Base-by-base conservation (phyloP, 176 grass and related monocot species). In the Cenchrus purpureus region DNA sequence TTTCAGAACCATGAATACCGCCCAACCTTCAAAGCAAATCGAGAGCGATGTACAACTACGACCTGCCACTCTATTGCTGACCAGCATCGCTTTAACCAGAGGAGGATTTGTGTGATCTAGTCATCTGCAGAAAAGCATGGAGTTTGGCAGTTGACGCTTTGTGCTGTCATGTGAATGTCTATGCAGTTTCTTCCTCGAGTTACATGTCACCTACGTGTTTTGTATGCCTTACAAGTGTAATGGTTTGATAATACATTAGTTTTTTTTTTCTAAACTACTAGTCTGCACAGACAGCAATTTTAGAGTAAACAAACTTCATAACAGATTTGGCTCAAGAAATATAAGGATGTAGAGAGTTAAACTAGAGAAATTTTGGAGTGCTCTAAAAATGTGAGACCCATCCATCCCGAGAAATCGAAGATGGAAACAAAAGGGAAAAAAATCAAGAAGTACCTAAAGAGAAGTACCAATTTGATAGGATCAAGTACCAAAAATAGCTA, bases 11-110 rank as follows among this genome's bases (percentile, higher is more conserved):
- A 82, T 53, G 29, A 69, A 50, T 25, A 64, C 67, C 49, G 19
- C 46, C 69, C 76, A 79, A 45, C 84, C 84, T 63, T 86, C 55
- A 10, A 63, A 53, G 82, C 58, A 72, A 53, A 44, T 12, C 29
- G 68, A 80, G 20, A 65, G 68, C 10, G 67, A 55, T 65, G 59
- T 34, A 74, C 28, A 45, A 45, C 58, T 80, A 73, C 31, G 31
- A 32, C 48, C 77, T 12, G n/a, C 15, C 22, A 74, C 31, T 45
- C 20, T 34, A 73, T 15, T 43, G 8, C 34, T 53, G 55, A 77
- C 64, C 54, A 55, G 22, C 32, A n/a, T 50, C 51, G 14, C 28
- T 80, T 60, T n/a, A 80, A 14, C 9, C 11, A 58, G 8, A 16
- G 37, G 37, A 62, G 44, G 16, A 49, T 49, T 5, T 76, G 8